Percentiles rank a stretch among this genome's conserved stretches.
Conservation (phyloP, 1,284 basidiomycete species). For the Ceratobasidium sp. region DNA sequence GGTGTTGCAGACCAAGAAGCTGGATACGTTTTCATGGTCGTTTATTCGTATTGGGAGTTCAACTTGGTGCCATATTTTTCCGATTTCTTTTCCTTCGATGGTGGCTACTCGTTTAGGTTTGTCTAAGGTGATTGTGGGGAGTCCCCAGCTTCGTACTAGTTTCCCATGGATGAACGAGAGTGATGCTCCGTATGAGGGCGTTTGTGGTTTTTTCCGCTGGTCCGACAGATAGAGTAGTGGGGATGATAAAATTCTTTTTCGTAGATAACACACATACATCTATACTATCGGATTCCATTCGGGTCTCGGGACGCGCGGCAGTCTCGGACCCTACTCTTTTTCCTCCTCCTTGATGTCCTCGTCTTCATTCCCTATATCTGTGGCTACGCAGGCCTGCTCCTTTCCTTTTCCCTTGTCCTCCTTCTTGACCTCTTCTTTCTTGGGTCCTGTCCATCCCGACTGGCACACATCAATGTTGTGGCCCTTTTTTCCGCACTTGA, state of each 20-base stretch:
- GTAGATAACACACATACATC: not conserved
- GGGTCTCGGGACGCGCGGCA: not conserved
- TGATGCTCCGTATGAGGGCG: slow-evolving; percentile 17
- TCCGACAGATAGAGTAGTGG: not conserved
- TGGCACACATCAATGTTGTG: slow-evolving; percentile 2
- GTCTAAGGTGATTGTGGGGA: not conserved
- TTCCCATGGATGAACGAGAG: slow-evolving; percentile 12
- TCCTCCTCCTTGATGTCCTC: not conserved
- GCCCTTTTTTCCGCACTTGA: slow-evolving; percentile 11
- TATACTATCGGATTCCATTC: not conserved
- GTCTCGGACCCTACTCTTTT: not conserved
- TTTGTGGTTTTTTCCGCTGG: slow-evolving; percentile 1
- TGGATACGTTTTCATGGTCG: not conserved
- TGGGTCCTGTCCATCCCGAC: not conserved
- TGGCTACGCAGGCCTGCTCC: not conserved
- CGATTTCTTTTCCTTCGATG: not conserved
- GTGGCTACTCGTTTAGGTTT: not conserved
- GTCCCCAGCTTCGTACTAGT: not conserved
- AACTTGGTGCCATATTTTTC: slow-evolving; percentile 16
- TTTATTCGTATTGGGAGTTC: not conserved
- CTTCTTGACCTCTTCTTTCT: not conserved
- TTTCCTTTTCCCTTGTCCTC: not conserved
- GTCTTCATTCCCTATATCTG: not conserved
- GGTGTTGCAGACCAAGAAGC: not conserved
- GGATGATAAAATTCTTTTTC: slow-evolving; percentile 4